phyloP scores from a whole-genome alignment of 352 stramenopile genomes.

The Elongisporangium prolatum region DNA sequence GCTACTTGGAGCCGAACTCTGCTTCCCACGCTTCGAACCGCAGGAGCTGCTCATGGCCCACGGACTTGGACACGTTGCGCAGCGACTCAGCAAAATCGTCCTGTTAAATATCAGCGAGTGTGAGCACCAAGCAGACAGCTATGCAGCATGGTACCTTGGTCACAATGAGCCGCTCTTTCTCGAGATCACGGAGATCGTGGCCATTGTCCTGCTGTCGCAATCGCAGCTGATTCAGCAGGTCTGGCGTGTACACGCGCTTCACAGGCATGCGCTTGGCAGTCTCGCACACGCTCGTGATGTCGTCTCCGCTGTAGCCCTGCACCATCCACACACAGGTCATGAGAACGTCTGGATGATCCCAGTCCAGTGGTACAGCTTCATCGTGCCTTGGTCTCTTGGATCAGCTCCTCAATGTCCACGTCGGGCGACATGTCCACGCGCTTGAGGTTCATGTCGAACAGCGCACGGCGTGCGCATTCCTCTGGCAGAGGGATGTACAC shows the following conservation, averaged over 20 bases:
- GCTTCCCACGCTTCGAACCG: slow-evolving; percentile 73
- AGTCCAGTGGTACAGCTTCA: slow-evolving; percentile 5
- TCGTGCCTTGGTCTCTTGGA: slow-evolving; percentile 58
- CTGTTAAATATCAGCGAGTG: too few relatives aligned
- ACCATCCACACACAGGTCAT: background rate
- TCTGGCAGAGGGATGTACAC: slow-evolving; percentile 83
- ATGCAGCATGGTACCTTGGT: slow-evolving; percentile 32
- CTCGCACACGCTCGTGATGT: slow-evolving; percentile 57
- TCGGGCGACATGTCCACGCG: slow-evolving; percentile 77
- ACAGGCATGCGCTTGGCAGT: slow-evolving; percentile 80
- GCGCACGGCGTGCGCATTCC: slow-evolving; percentile 43
- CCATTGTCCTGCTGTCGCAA: slow-evolving; percentile 37
- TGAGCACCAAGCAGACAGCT: too few relatives aligned
- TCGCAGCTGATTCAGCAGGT: slow-evolving; percentile 42
- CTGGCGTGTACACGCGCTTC: slow-evolving; percentile 70
- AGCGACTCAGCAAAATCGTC: slow-evolving; percentile 58
- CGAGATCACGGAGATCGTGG: slow-evolving; percentile 32
- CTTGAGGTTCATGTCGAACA: slow-evolving; percentile 77
- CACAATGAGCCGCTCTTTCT: slow-evolving; percentile 54
- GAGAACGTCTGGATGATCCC: too few relatives aligned
- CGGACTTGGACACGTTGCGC: slow-evolving; percentile 80
- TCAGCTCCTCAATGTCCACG: slow-evolving; percentile 66
- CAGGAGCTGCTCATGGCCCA: slow-evolving; percentile 67
- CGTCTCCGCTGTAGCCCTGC: slow-evolving; percentile 53
- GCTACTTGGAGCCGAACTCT: slow-evolving; percentile 84